Conservation (phyloP, 805 yeast species). For the Kluyveromyces aestuarii region DNA sequence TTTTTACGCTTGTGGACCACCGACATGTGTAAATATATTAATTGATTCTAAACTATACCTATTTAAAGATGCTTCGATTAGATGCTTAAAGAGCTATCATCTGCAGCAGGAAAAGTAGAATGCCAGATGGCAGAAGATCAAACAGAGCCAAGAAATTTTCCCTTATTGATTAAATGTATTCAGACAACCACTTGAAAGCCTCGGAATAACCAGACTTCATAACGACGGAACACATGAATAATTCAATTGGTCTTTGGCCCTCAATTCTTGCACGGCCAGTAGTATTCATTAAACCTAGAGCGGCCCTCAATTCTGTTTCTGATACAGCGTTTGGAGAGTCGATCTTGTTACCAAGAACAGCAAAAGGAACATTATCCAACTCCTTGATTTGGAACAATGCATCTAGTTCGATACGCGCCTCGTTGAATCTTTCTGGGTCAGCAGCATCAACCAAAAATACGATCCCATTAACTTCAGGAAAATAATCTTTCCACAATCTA, state of each 20-base stretch:
- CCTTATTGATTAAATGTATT: constrained; percentile 54
- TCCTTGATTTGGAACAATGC: constrained; percentile 90
- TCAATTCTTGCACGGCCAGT: constrained; percentile 77
- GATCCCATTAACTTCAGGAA: constrained; percentile 98
- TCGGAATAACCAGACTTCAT: constrained; percentile 99
- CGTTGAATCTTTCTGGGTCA: constrained; percentile 90
- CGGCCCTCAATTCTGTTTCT: constrained; percentile 87
- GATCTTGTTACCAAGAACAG: constrained; percentile 92
- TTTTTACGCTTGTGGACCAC: background rate
- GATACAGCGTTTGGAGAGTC: constrained; percentile 91
- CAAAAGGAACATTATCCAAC: constrained; percentile 79
- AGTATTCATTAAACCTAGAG: constrained; percentile 77
- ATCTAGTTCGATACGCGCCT: constrained; percentile 90
- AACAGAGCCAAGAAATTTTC: background rate
- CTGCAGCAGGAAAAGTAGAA: background rate
- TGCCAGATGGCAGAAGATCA: background rate
- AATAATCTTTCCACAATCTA: constrained; percentile 98
- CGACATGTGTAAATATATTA: background rate
- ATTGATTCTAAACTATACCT: background rate
- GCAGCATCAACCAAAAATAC: constrained; percentile 96
- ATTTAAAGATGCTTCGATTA: background rate
- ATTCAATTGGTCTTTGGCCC: constrained; percentile 83
- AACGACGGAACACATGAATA: constrained; percentile 95
- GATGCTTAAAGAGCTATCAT: background rate
- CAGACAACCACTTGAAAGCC: constrained; percentile 97